Base-by-base conservation (phyloP, 1,139 yeast species). In the Blastobotrys buckinghamii region DNA sequence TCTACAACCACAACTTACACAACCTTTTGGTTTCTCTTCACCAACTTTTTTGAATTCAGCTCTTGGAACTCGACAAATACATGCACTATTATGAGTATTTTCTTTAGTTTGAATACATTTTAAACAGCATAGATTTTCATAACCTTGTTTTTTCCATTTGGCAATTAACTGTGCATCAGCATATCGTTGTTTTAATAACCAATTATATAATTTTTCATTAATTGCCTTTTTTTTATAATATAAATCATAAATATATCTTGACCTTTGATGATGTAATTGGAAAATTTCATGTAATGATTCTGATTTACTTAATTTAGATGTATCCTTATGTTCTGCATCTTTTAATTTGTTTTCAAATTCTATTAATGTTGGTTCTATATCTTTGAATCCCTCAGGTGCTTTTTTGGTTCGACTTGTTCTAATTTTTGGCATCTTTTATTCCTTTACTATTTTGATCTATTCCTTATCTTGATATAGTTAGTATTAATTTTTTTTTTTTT, bases 81-180 rank as follows among this genome's bases (percentile, higher is more conserved):
- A 89, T 0, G 90, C 75, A 6, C 79, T 76, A 10, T 81, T 82
- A 55, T 82, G 83, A 57, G 77, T 78, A 43, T 75, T 79, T 54
- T 83, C 87, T 37, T 66, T 69, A n/a, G 75, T 72, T 58, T 81
- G 80, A 37, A 89, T 86, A 62, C 97, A 89, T 55, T 78, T 76
- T 53, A 89, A 66, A 62, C 97, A 89, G 61, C 97, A 89, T 48
- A 89, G 69, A 52, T 83, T 78, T 62, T 89, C 97, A 65, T 89
- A 89, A 8, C 97, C 97, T 61, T 79, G 82, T 61, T 86, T 88
- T 65, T 82, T 82, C 97, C 97, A 89, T 64, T 89, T 89, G 33
- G 96, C 94, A 36, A 89, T 86, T 51, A 89, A 69, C 40, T 79
- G 76, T 6, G 73, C 78, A 62, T 89, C 92, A 1, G 78, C 85